phyloP scores from a whole-genome alignment of 83 land plant genomes.

The Diphasiastrum complanatum region DNA sequence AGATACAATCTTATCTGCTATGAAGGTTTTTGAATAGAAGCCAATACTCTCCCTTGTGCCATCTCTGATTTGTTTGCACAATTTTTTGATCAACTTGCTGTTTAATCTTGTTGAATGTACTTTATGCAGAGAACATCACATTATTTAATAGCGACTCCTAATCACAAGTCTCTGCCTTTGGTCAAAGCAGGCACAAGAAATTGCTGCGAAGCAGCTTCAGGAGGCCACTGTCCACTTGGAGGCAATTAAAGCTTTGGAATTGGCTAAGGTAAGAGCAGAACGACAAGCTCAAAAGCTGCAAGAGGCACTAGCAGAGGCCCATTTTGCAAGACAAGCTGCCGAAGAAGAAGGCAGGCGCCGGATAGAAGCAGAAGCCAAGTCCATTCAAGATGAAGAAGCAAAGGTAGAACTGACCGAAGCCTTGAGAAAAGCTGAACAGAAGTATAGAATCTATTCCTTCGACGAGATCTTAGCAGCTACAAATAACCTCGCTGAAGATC shows the following conservation, averaged over 20 bases:
- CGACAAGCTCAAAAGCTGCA: constrained; percentile 25
- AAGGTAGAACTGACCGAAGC: too few relatives aligned
- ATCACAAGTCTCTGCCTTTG: constrained; percentile 28
- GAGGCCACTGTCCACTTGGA: constrained; percentile 33
- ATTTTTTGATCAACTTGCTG: too few relatives aligned
- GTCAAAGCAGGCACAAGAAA: constrained; percentile 27
- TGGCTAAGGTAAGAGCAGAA: constrained; percentile 30
- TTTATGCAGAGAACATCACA: background rate
- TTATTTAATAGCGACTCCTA: background rate
- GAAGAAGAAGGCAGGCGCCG: too few relatives aligned
- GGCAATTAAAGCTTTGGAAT: constrained; percentile 34
- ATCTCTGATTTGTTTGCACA: too few relatives aligned
- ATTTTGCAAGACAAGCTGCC: too few relatives aligned
- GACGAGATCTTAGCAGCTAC: constrained; percentile 46
- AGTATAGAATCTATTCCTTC: constrained; percentile 34
- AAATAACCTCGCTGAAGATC: constrained; percentile 27
- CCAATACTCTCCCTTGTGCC: too few relatives aligned
- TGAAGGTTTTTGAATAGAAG: too few relatives aligned
- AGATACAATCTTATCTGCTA: too few relatives aligned
- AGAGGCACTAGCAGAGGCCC: constrained; percentile 12
- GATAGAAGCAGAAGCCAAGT: too few relatives aligned
- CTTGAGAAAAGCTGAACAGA: background rate
- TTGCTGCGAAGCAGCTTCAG: constrained; percentile 24
- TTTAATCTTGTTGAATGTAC: too few relatives aligned
- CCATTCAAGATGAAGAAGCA: too few relatives aligned